Evolutionary conservation across 164 flowering plant species (phyloP).

Genomic region (Nelumbo lutea): DNA sequence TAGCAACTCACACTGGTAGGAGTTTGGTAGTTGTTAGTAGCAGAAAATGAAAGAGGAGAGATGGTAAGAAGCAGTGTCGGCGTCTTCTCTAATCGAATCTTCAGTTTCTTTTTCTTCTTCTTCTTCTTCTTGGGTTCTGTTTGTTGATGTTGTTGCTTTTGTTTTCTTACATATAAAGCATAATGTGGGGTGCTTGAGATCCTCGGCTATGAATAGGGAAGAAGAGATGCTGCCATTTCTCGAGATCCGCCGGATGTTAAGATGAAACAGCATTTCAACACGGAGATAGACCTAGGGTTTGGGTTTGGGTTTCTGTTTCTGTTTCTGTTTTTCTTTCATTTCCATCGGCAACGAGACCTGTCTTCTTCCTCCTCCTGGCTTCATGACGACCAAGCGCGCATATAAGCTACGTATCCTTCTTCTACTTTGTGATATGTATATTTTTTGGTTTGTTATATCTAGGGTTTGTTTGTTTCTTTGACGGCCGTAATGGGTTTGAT

Average conservation of each 20-base stretch:
- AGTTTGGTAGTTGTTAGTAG: neutral
- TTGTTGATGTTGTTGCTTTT: neutral
- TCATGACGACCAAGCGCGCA: conserved; percentile 76
- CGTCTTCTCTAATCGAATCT: neutral
- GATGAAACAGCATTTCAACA: conserved; percentile 8
- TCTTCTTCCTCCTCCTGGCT: neutral
- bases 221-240: conserved; percentile 6
- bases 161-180: neutral
- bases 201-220: neutral
- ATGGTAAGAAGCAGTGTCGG: neutral
- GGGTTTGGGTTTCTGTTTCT: conserved; percentile 2
- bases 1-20: neutral
- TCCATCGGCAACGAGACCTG: neutral
- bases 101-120: neutral
- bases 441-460: neutral
- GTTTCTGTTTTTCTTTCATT: neutral
- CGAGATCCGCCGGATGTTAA: conserved; percentile 15
- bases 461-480: neutral
- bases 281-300: conserved; percentile 3
- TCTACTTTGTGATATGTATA: neutral
- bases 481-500: neutral
- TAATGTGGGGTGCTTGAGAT: neutral
- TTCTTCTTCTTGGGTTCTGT: neutral
- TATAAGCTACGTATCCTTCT: conserved; percentile 87
- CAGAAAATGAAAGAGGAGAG: neutral